Conservation (phyloP, 495 filamentous ascomycete genomes). For the Rhypophila decipiens region DNA sequence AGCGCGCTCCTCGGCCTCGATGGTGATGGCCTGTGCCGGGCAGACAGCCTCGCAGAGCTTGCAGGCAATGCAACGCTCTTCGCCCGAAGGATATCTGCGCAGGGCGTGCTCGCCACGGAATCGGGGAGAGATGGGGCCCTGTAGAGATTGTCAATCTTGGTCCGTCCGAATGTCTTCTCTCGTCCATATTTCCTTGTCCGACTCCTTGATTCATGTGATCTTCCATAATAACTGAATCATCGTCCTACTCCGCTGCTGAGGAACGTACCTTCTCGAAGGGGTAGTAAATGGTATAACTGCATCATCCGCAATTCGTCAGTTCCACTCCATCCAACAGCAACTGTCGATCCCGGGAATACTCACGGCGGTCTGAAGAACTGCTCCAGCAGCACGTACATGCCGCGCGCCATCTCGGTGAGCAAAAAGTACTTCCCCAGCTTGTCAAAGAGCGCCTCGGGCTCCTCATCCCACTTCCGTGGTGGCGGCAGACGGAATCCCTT, state of each 20-base stretch:
- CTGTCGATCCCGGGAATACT: constrained; percentile 34
- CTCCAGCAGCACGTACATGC: constrained; percentile 97
- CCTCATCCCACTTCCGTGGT: constrained; percentile 63
- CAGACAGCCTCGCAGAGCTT: constrained; percentile 98
- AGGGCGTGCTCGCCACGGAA: constrained; percentile 97
- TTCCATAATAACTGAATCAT: no score
- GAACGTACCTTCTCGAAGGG: constrained; percentile 82
- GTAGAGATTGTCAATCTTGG: neutral
- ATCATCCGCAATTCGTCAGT: neutral
- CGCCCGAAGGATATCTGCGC: constrained; percentile 89
- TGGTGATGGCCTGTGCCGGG: constrained; percentile 94
- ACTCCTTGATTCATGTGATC: neutral
- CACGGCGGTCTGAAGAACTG: constrained; percentile 97
- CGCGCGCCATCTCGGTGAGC: constrained; percentile 87
- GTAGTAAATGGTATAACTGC: constrained; percentile 94
- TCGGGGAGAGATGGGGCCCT: constrained; percentile 91
- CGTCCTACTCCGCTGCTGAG: no score
- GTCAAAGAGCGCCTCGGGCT: constrained; percentile 64
- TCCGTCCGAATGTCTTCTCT: constrained; percentile 1
- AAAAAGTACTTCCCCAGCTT: constrained; percentile 89
- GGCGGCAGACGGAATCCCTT: constrained; percentile 67
- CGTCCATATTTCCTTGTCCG: neutral
- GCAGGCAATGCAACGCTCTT: constrained; percentile 98
- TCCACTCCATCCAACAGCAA: neutral
- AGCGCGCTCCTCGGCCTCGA: constrained; percentile 95